Evolutionary conservation across 2,329 filamentous ascomycete genomes (phyloP), one percentile per base, ranked within the genome.

Genomic region (Alternaria ventricosa): DNA sequence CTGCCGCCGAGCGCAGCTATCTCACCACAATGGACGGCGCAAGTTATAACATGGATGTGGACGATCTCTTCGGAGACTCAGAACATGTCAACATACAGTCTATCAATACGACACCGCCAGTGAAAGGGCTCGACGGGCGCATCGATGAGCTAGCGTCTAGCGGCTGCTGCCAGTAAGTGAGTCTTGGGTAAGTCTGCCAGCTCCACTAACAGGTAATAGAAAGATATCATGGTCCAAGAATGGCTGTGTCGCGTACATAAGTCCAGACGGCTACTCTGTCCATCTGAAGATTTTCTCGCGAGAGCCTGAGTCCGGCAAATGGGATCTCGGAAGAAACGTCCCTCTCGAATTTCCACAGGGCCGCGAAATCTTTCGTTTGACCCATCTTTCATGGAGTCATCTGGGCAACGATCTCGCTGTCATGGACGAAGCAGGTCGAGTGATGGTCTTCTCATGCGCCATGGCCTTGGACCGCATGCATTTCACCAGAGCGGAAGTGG

Each of bases 191-290:
- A 28, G 18, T 27, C 9, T 56, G 1, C 11, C 12, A 12, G 10
- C 25, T 25, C 4, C n/a, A 23, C 49, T 71, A 25, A 73, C 51
- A 28, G 7, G 43, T 22, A 18, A 23, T 62, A 96, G 94, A 77
- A 89, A 88, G 68, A 87, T 97, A 57, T 89, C 92, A 28, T 98
- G 95, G 94, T 97, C 95, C 11, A 94, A 90, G 72, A 87, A 89
- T 64, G 95, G 95, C 46, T 93, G 90, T 63, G 92, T 98, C 69
- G 94, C 94, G 27, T 91, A 90, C 57, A 91, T 98, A 69, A 87
- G 90, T 20, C 82, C 87, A 15, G 91, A 94, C 79, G 91, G 92
- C 27, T 86, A 86, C 51, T 86, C 85, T 13, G 83, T 97, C 56
- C 89, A 92, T 74, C 84, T 97, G 49, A 89, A 90, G 63, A 90